Evolutionary conservation across 495 filamentous ascomycete species (phyloP).

Genomic region (Daldinia decipiens): DNA sequence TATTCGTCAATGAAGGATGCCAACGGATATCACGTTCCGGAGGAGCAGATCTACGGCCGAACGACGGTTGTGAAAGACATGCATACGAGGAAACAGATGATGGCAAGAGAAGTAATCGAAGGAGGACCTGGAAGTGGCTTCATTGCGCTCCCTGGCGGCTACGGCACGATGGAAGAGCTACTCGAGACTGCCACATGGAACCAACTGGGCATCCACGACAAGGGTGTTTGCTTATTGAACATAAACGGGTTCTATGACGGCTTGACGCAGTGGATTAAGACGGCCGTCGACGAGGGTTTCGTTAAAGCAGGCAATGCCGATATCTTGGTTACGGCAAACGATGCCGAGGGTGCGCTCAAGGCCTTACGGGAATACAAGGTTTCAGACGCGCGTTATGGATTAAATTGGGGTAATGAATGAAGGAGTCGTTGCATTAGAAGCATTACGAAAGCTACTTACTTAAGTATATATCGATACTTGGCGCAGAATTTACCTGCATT

Average conservation of each 20-base stretch:
- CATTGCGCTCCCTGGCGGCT: slow-evolving; percentile 88
- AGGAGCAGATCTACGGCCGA: slow-evolving; percentile 76
- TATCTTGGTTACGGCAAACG: slow-evolving; percentile 81
- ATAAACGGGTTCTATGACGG: slow-evolving; percentile 92
- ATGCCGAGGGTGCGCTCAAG: slow-evolving; percentile 74
- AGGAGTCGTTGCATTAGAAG: slow-evolving; percentile 25
- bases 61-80: slow-evolving; percentile 93
- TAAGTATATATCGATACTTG: slow-evolving; percentile 10
- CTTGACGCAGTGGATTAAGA: slow-evolving; percentile 81
- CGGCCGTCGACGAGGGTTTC: slow-evolving; percentile 79
- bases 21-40: slow-evolving; percentile 60
- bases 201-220: slow-evolving; percentile 90
- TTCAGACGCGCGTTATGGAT: slow-evolving; percentile 75
- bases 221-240: slow-evolving; percentile 83
- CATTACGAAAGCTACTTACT: slow-evolving; percentile 18
- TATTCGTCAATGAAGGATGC: slow-evolving; percentile 53
- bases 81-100: slow-evolving; percentile 92
- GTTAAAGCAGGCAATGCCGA: slow-evolving; percentile 71
- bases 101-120: slow-evolving; percentile 85
- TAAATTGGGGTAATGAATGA: slow-evolving; percentile 81
- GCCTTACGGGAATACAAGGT: slow-evolving; percentile 78
- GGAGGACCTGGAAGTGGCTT: slow-evolving; percentile 89
- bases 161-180: slow-evolving; percentile 94
- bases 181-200: slow-evolving; percentile 99
- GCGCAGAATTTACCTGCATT: slow-evolving; percentile 7